Percentiles rank a stretch among this genome's conserved stretches.
These are phyloP conservation scores for Septoria petroselini DNA, from an alignment of 2,329 filamentous ascomycete species.

Conservation along the genomic window DNA sequence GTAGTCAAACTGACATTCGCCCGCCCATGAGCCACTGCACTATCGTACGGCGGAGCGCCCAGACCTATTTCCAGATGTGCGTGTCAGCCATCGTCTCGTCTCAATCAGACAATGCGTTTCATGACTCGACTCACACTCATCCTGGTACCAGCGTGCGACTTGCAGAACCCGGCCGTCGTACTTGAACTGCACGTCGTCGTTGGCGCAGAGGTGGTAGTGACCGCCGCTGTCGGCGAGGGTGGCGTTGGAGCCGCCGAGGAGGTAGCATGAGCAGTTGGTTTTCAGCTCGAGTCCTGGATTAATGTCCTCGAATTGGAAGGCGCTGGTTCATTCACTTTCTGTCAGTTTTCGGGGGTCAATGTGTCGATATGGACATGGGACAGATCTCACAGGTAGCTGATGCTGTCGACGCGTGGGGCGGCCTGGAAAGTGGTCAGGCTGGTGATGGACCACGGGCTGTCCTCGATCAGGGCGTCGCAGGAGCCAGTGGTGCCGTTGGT, in stretches of 20 bases:
- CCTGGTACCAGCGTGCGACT: constrained; percentile 26
- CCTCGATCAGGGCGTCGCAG: constrained; percentile 21
- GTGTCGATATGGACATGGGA: neutral
- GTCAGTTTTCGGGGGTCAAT: neutral
- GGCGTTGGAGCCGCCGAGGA: constrained; percentile 12
- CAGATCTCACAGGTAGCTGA: constrained; percentile 21
- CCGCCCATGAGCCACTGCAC: constrained; percentile 25
- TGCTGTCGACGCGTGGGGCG: constrained; percentile 3
- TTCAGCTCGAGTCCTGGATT: constrained; percentile 31
- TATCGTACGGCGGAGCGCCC: constrained; percentile 26
- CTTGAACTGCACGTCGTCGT: constrained; percentile 27
- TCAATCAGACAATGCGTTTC: neutral
- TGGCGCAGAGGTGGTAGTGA: constrained; percentile 28
- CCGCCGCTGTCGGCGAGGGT: constrained; percentile 13
- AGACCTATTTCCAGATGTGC: neutral
- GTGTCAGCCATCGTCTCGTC: neutral
- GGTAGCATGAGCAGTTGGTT: constrained; percentile 25
- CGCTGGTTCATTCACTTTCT: neutral
- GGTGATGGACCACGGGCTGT: constrained; percentile 26
- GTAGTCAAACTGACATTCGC: constrained; percentile 17
- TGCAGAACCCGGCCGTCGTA: constrained; percentile 21
- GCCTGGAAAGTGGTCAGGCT: constrained; percentile 26
- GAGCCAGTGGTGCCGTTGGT: constrained; percentile 17
- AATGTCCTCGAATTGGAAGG: constrained; percentile 31
- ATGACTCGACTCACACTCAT: constrained; percentile 22